phyloP scores from a whole-genome alignment of 202 grass and related monocot species.

The Setaria viridis region DNA sequence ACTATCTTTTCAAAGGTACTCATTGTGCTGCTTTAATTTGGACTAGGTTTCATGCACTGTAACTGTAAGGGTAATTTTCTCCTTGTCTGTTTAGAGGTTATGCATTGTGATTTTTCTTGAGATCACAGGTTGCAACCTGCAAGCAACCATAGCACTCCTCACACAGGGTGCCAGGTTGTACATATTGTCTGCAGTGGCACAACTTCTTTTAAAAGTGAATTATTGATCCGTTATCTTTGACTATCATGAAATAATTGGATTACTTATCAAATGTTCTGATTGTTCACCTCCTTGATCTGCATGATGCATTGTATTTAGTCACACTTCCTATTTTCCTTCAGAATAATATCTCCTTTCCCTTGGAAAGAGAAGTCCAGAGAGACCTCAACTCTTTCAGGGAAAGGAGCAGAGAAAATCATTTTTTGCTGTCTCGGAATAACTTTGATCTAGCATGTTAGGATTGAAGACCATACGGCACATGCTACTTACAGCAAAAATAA shows the following conservation, averaged over 20 bases:
- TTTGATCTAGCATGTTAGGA: background rate
- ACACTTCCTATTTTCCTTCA: background rate
- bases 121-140: background rate
- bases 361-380: too few species aligned
- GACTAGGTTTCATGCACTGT: background rate
- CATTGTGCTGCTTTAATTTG: slow-evolving; percentile 1
- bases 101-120: slow-evolving; percentile 11
- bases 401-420: background rate
- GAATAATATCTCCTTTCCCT: background rate
- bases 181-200: background rate
- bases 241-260: background rate
- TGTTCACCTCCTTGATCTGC: slow-evolving; percentile 15
- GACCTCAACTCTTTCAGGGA: too few species aligned
- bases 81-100: slow-evolving; percentile 5
- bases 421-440: background rate
- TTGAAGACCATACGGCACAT: background rate
- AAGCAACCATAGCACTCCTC: background rate
- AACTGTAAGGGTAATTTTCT: background rate
- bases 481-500: slow-evolving; percentile 1
- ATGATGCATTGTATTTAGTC: background rate
- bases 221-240: slow-evolving; percentile 14
- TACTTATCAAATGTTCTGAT: slow-evolving; percentile 2
- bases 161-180: background rate
- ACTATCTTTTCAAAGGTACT: background rate
- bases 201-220: background rate